Conservation (phyloP, 1,284 basidiomycete species). For the Mycena sp. region DNA sequence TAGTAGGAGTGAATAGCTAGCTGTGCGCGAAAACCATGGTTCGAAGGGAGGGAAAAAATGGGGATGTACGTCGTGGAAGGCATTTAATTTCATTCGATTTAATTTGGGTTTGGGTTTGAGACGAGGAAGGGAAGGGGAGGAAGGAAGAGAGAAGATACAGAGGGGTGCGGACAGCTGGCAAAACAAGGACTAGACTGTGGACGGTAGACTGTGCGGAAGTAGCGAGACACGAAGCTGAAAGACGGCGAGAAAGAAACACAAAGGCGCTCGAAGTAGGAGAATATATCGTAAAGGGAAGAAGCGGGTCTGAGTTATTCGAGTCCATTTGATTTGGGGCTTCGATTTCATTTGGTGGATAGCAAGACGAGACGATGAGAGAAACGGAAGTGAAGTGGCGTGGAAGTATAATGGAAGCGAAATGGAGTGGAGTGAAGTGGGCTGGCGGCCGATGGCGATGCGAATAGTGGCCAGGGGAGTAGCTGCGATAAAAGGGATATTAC, state of each 20-base stretch:
- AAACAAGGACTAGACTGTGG: conserved; percentile 23
- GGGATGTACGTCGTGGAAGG: not conserved
- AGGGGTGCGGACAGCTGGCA: conserved; percentile 20
- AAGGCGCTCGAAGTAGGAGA: not conserved
- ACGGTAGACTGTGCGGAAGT: conserved; percentile 15
- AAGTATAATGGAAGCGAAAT: not conserved
- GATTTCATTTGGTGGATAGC: conserved; percentile 15
- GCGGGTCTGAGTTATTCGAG: not conserved
- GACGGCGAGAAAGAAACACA: not conserved
- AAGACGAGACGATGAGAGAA: conserved; percentile 8
- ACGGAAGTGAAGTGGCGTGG: not conserved
- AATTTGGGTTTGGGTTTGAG: conserved; percentile 1
- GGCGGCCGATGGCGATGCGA: too few species aligned
- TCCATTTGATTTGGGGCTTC: not conserved
- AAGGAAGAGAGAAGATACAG: not conserved
- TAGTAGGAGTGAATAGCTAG: conserved; percentile 19
- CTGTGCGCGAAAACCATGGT: conserved; percentile 24
- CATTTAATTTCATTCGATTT: not conserved
- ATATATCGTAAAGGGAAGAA: not conserved
- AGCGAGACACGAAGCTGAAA: conserved; percentile 16
- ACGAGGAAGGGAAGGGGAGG: not conserved
- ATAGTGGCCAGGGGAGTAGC: conserved; percentile 20
- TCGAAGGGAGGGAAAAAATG: conserved; percentile 3
- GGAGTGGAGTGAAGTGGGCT: too few species aligned
- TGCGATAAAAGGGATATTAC: conserved; percentile 22